A percentile compares a stretch with the other conserved stretches of the same genome.
These are phyloP conservation scores for Fraxinus latifolia DNA, from an alignment of 305 asterid species.

Conservation along the genomic window DNA sequence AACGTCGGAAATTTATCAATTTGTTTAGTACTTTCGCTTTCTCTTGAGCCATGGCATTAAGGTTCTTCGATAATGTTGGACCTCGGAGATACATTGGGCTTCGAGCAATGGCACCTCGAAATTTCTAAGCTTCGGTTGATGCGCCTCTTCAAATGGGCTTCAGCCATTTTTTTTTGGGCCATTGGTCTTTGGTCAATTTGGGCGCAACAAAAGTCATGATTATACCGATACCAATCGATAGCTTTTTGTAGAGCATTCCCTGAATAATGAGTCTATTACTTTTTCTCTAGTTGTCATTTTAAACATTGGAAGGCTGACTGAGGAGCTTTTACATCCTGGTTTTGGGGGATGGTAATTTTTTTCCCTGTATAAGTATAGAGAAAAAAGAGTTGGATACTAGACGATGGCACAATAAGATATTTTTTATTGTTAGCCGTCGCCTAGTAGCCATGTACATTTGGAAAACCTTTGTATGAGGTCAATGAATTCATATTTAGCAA, in stretches of 20 bases:
- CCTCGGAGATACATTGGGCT: no score
- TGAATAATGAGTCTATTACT: background rate
- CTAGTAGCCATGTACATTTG: background rate
- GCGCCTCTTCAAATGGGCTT: no score
- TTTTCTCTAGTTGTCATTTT: background rate
- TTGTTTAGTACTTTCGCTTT: background rate
- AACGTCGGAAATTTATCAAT: background rate
- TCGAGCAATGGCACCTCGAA: no score
- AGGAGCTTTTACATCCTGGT: background rate
- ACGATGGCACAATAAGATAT: background rate
- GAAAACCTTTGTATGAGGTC: background rate
- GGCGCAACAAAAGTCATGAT: no score
- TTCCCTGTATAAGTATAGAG: background rate
- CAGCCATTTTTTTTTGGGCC: no score
- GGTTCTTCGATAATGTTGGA: background rate
- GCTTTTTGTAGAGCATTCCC: background rate
- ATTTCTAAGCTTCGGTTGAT: no score
- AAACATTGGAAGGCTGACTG: background rate
- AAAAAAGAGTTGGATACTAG: background rate
- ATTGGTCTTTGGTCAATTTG: no score
- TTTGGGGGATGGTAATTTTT: background rate
- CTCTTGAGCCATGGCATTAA: background rate
- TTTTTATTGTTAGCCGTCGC: background rate
- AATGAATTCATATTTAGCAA: background rate
- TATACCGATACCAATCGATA: background rate